Percentiles rank a stretch among this genome's conserved stretches.
Evolutionary conservation across 305 asterid species (phyloP).

Genomic region (Coffea humblotiana): DNA sequence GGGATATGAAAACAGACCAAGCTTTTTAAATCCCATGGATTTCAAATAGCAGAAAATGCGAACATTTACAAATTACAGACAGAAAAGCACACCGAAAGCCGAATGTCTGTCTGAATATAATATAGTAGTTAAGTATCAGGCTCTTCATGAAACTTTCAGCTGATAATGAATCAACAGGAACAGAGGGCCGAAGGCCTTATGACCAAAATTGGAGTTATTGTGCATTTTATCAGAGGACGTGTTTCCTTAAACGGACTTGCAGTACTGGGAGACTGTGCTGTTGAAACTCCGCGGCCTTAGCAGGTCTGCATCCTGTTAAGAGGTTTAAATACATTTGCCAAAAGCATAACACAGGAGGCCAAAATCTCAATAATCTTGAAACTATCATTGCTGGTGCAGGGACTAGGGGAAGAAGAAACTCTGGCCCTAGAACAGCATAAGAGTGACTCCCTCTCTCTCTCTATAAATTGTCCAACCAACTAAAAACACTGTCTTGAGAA

Average conservation of each 20-base stretch:
- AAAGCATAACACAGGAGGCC: neutral
- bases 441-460: neutral
- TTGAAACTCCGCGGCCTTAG: slow-evolving; percentile 15
- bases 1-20: neutral
- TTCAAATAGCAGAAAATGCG: neutral
- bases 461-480: slow-evolving; percentile 52
- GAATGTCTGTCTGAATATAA: no score
- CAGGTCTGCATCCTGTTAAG: neutral
- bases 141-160: neutral
- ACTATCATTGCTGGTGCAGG: neutral
- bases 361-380: neutral
- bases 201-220: slow-evolving; percentile 17
- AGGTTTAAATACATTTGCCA: slow-evolving; percentile 3
- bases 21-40: neutral
- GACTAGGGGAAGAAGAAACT: neutral
- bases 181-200: slow-evolving; percentile 1
- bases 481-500: slow-evolving; percentile 67
- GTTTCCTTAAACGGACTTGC: neutral
- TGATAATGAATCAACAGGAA: neutral
- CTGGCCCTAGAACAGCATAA: slow-evolving; percentile 5
- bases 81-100: neutral
- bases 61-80: neutral
- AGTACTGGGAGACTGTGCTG: neutral
- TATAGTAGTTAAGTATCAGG: neutral
- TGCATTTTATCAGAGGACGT: neutral